Percentiles rank a stretch among this genome's conserved stretches.
phyloP scores from a whole-genome alignment of 192 early-diverging fungal genomes.

The Linnemannia schmuckeri region DNA sequence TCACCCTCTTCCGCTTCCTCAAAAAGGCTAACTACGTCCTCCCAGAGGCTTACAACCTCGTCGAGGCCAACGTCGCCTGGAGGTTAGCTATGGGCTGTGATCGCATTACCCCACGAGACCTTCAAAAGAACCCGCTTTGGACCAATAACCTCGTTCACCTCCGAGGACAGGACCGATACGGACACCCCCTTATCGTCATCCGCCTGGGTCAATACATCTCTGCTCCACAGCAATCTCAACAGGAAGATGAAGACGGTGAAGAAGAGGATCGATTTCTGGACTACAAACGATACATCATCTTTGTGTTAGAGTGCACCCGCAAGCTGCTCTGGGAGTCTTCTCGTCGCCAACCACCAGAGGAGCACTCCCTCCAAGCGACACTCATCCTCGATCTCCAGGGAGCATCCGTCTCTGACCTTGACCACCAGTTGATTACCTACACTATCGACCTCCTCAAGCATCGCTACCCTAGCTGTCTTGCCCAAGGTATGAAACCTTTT shows the following conservation, averaged over 20 bases:
- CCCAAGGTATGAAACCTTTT: constrained; percentile 42
- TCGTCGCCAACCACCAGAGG: constrained; percentile 43
- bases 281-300: constrained; percentile 52
- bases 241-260: constrained; percentile 9
- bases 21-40: constrained; percentile 54
- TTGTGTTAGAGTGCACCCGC: constrained; percentile 55
- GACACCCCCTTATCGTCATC: constrained; percentile 51
- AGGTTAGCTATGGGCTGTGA: constrained; percentile 28
- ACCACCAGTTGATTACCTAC: constrained; percentile 49
- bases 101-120: constrained; percentile 33
- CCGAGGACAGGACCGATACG: constrained; percentile 49
- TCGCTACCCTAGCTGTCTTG: constrained; percentile 53
- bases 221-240: constrained; percentile 26
- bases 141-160: constrained; percentile 35
- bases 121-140: constrained; percentile 46
- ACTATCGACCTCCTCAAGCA: constrained; percentile 52
- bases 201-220: constrained; percentile 44
- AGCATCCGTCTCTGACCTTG: constrained; percentile 52
- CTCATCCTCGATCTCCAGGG: constrained; percentile 49
- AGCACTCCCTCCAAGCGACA: constrained; percentile 48
- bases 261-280: constrained; percentile 46
- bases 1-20: constrained; percentile 56
- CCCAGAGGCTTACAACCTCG: constrained; percentile 47
- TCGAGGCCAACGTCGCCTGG: constrained; percentile 49
- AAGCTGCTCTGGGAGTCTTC: constrained; percentile 53